Evolutionary conservation across 352 stramenopile genomes (phyloP).

Genomic region (Pythium insidiosum): DNA sequence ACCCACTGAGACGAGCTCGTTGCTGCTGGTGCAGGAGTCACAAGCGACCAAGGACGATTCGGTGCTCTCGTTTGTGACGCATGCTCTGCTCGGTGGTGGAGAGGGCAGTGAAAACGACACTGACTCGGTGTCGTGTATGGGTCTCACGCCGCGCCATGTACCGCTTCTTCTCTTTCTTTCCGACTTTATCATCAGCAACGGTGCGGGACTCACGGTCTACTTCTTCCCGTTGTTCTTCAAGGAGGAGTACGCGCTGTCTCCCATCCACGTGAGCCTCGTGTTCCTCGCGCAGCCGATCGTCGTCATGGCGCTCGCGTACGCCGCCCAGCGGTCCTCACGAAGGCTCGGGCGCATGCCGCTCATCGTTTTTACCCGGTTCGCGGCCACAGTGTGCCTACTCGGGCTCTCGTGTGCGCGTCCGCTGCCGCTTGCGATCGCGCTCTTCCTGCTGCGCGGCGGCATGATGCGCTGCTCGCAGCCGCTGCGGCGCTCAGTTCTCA

Average conservation of each 20-base stretch:
- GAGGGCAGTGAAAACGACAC: no score
- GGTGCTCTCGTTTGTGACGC: no score
- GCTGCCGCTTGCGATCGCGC: constrained; percentile 19
- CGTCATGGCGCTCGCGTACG: constrained; percentile 29
- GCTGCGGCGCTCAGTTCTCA: constrained; percentile 56
- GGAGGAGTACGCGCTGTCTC: constrained; percentile 40
- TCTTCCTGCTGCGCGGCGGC: constrained; percentile 44
- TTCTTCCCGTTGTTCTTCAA: constrained; percentile 68
- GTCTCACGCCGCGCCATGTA: constrained; percentile 32
- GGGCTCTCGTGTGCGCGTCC: constrained; percentile 33
- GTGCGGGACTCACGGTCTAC: constrained; percentile 40
- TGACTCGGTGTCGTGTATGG: no score
- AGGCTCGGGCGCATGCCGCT: constrained; percentile 39
- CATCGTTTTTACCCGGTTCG: constrained; percentile 31
- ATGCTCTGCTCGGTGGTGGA: no score
- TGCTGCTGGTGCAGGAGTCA: no score
- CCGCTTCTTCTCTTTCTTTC: constrained; percentile 52
- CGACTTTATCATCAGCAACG: constrained; percentile 69
- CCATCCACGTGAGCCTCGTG: constrained; percentile 42
- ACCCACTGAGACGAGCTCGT: constrained; percentile 6
- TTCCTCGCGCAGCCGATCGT: constrained; percentile 45
- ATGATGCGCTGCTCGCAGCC: constrained; percentile 60
- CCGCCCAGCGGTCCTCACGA: constrained; percentile 32
- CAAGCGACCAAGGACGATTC: no score
- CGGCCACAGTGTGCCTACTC: constrained; percentile 33